Conservation (phyloP, 768 basidiomycete genomes). For the Mycena maculata region DNA sequence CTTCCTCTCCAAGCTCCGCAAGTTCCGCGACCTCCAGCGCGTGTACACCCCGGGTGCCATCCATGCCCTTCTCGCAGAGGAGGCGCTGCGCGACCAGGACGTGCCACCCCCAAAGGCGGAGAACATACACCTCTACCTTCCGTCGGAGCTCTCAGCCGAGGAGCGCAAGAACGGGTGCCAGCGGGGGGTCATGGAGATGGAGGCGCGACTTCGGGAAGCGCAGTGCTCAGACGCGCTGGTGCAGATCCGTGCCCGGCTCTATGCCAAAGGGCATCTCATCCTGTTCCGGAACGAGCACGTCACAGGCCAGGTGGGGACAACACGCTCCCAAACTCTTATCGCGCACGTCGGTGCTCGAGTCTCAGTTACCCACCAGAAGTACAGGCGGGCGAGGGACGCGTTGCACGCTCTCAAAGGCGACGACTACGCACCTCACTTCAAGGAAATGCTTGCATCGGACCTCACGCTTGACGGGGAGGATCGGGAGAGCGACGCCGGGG, state of each 20-base stretch:
- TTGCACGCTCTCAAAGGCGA: background rate
- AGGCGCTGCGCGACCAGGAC: background rate
- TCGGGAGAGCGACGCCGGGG: background rate
- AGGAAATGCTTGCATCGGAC: background rate
- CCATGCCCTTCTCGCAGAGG: background rate
- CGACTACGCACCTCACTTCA: background rate
- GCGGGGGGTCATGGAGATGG: background rate
- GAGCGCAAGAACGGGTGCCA: background rate
- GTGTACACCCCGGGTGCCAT: conserved; percentile 7
- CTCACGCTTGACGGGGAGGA: conserved; percentile 2
- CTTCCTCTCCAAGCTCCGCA: conserved; percentile 2
- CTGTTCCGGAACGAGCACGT: background rate
- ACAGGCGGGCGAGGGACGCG: background rate
- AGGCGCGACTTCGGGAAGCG: conserved; percentile 1
- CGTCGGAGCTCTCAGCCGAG: background rate
- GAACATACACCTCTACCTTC: background rate
- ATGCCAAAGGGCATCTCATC: conserved; percentile 3
- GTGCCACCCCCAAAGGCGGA: background rate
- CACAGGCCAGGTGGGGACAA: background rate
- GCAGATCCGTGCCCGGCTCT: background rate
- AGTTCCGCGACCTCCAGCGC: conserved; percentile 16
- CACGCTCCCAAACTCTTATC: background rate
- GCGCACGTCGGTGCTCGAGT: background rate
- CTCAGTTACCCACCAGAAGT: background rate
- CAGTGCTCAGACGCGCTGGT: background rate